phyloP scores from a whole-genome alignment of 495 filamentous ascomycete species.

The Glutinoglossum americanum region DNA sequence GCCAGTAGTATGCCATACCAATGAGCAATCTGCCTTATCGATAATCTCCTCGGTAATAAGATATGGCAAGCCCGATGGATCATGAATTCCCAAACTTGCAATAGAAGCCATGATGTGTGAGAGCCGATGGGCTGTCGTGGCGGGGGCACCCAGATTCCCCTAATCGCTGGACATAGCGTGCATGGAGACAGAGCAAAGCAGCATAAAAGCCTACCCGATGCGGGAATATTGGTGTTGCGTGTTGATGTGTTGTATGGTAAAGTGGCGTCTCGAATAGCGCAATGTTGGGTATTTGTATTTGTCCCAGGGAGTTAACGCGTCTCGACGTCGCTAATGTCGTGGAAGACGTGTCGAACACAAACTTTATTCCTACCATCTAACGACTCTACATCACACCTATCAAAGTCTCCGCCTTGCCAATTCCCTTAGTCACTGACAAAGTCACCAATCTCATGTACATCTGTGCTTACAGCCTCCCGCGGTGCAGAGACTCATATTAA shows the following conservation, averaged over 20 bases:
- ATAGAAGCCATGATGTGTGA: constrained; percentile 53
- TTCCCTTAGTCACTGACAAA: neutral
- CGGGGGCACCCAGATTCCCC: neutral
- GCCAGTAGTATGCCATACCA: constrained; percentile 41
- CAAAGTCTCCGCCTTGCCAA: neutral
- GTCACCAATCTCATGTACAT: neutral
- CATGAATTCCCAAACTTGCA: constrained; percentile 70
- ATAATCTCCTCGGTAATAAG: constrained; percentile 66
- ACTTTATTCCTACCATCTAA: neutral
- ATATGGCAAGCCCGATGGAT: constrained; percentile 61
- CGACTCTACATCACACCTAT: neutral
- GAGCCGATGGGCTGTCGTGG: neutral
- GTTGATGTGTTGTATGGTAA: neutral
- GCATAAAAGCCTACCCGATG: neutral
- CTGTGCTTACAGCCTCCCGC: neutral
- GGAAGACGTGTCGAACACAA: neutral
- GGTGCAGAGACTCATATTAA: neutral
- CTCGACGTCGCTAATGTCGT: neutral
- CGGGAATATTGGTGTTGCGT: neutral
- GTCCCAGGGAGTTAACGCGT: neutral
- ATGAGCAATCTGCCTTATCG: constrained; percentile 38
- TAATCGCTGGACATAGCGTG: neutral
- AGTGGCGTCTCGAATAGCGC: neutral
- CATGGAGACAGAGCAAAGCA: neutral
- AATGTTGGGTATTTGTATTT: neutral